phyloP scores from a whole-genome alignment of 2,329 filamentous ascomycete genomes.

The Fusarium sarcochroum region DNA sequence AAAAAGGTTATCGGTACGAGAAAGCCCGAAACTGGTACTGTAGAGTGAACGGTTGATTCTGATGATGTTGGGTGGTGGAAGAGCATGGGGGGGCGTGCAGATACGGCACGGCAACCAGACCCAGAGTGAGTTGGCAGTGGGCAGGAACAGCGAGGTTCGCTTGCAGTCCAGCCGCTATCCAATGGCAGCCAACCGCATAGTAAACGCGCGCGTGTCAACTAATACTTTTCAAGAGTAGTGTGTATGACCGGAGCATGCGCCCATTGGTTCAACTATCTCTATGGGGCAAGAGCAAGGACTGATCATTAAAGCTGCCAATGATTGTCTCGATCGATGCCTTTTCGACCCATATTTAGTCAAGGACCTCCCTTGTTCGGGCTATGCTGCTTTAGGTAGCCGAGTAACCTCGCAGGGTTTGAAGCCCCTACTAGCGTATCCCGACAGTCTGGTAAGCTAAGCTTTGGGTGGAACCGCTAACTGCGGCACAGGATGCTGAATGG shows the following conservation, averaged over 20 bases:
- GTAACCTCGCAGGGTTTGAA: slow-evolving; percentile 15
- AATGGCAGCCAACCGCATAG: slow-evolving; percentile 44
- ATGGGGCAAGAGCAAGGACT: slow-evolving; percentile 20
- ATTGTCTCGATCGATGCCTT: too few relatives aligned
- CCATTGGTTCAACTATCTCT: slow-evolving; percentile 44
- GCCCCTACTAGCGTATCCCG: slow-evolving; percentile 54
- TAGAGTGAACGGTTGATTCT: slow-evolving; percentile 17
- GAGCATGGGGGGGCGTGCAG: slow-evolving; percentile 30
- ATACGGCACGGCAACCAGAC: slow-evolving; percentile 9
- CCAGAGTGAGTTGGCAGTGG: slow-evolving; percentile 50
- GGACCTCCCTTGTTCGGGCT: slow-evolving; percentile 24
- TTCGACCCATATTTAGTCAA: slow-evolving; percentile 6
- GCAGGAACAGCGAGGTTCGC: slow-evolving; percentile 45
- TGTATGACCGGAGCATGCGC: slow-evolving; percentile 42
- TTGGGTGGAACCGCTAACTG: slow-evolving; percentile 36
- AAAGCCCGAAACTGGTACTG: slow-evolving; percentile 22
- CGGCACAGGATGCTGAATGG: slow-evolving; percentile 48
- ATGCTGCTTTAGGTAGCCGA: slow-evolving; percentile 18
- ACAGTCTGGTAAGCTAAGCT: slow-evolving; percentile 54
- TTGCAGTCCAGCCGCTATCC: slow-evolving; percentile 50
- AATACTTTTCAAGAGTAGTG: slow-evolving; percentile 35
- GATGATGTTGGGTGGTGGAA: slow-evolving; percentile 30
- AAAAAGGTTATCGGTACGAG: slow-evolving; percentile 21
- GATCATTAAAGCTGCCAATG: slow-evolving; percentile 39
- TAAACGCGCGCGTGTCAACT: slow-evolving; percentile 52